These are phyloP conservation scores for Leptographium radiaticola DNA, from an alignment of 2,329 filamentous ascomycete species.

Conservation along the genomic window DNA sequence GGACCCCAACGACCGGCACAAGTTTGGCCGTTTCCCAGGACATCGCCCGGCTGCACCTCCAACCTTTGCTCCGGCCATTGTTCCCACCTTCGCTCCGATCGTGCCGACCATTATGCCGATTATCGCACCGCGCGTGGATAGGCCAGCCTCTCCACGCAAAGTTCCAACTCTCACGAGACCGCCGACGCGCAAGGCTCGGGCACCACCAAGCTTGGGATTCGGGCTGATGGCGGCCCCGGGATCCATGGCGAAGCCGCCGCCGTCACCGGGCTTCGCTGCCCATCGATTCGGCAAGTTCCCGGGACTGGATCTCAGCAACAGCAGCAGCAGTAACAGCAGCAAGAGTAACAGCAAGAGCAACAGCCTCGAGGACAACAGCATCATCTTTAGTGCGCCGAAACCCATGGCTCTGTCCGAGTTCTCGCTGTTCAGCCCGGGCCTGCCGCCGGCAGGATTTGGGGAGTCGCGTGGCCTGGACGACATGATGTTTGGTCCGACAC, in stretches of 20 bases:
- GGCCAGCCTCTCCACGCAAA: not conserved
- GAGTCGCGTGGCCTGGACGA: not conserved
- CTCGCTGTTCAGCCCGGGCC: not conserved
- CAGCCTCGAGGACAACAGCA: slow-evolving; percentile 10
- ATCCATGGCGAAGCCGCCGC: not conserved
- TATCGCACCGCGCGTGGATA: not conserved
- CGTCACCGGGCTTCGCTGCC: slow-evolving; percentile 30
- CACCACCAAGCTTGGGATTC: not conserved
- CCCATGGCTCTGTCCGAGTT: not conserved
- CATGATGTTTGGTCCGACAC: slow-evolving; percentile 19
- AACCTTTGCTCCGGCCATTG: not conserved
- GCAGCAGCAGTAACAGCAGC: slow-evolving; percentile 4
- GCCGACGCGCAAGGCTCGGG: not conserved
- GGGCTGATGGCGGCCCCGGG: not conserved
- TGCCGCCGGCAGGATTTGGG: not conserved
- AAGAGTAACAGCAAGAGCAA: slow-evolving; percentile 7
- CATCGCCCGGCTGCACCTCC: slow-evolving; percentile 5
- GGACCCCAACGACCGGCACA: slow-evolving; percentile 26
- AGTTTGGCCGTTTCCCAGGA: slow-evolving; percentile 27
- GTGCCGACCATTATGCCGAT: not conserved
- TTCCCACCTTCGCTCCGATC: not conserved
- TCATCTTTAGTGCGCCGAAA: slow-evolving; percentile 13
- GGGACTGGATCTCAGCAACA: not conserved
- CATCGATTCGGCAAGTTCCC: slow-evolving; percentile 27
- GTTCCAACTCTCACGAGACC: not conserved